Percentiles rank a stretch among this genome's conserved stretches.
Conservation (phyloP, 2,329 filamentous ascomycete genomes). For the Aspergillus ibericus region DNA sequence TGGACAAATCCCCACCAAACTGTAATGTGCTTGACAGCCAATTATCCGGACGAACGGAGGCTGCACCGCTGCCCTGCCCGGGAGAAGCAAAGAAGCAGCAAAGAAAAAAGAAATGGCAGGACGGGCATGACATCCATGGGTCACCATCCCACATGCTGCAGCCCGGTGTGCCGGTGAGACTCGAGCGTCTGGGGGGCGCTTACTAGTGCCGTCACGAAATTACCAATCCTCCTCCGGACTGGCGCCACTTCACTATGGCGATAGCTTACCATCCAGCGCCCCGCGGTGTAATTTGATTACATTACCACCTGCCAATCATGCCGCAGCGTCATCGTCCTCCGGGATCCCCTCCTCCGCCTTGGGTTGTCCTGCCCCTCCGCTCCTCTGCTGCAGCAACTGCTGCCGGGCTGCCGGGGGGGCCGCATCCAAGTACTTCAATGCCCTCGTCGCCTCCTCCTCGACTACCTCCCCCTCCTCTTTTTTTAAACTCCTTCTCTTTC, state of each 20-base stretch:
- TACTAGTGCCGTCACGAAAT: not conserved
- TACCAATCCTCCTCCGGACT: not conserved
- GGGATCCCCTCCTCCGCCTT: constrained; percentile 1
- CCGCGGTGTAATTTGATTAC: not conserved
- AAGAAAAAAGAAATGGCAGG: not conserved
- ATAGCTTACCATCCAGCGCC: not conserved
- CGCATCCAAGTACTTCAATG: not conserved
- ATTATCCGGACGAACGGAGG: constrained; percentile 5
- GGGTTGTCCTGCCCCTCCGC: not conserved
- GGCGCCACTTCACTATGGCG: not conserved
- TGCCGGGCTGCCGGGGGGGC: not conserved
- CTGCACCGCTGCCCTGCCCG: not conserved
- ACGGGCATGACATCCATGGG: not conserved
- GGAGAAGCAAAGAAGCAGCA: not conserved
- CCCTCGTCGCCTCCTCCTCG: not conserved
- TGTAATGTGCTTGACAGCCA: not conserved
- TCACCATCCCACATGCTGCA: constrained; percentile 8
- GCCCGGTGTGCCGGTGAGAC: constrained; percentile 20
- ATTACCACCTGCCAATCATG: not conserved
- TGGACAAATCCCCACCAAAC: not conserved
- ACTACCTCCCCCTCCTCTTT: not conserved
- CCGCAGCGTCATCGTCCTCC: not conserved
- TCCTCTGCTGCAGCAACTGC: not conserved
- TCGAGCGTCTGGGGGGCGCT: not conserved
- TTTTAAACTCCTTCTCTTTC: not conserved